phyloP scores from a whole-genome alignment of 768 basidiomycete genomes.

The Macrolepiota fuliginosa region DNA sequence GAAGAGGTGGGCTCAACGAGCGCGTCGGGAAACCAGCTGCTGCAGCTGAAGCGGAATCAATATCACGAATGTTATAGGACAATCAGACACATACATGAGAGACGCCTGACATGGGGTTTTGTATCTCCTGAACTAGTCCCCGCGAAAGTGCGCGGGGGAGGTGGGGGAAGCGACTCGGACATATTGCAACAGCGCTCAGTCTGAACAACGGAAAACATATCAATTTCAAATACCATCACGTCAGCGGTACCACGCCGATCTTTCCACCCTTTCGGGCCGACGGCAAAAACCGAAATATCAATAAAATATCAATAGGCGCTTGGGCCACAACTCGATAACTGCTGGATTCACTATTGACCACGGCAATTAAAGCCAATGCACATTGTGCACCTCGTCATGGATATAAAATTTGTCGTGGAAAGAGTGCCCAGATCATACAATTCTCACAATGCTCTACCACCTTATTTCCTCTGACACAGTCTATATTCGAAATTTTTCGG shows the following conservation, averaged over 20 bases:
- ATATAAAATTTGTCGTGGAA: no score
- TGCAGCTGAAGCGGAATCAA: neutral
- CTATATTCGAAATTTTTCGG: neutral
- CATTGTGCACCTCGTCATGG: no score
- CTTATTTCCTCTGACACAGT: no score
- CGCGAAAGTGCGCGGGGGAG: neutral
- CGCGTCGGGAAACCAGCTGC: conserved; percentile 10
- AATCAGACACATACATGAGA: neutral
- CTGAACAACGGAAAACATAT: neutral
- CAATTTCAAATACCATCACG: neutral
- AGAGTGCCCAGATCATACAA: no score
- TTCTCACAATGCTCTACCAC: no score
- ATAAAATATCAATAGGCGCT: neutral
- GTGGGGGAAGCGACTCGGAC: neutral
- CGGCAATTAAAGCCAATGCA: no score
- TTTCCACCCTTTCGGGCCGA: neutral
- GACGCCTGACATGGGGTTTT: neutral
- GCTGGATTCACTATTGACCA: no score
- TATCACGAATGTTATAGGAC: neutral
- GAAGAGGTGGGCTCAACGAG: neutral
- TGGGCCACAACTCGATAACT: neutral
- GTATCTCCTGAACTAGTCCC: neutral
- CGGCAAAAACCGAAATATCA: neutral
- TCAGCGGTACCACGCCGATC: neutral
- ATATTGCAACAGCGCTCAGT: neutral